Evolutionary conservation across 2,329 filamentous ascomycete genomes (phyloP).

Genomic region (Aspergillus arachidicola): DNA sequence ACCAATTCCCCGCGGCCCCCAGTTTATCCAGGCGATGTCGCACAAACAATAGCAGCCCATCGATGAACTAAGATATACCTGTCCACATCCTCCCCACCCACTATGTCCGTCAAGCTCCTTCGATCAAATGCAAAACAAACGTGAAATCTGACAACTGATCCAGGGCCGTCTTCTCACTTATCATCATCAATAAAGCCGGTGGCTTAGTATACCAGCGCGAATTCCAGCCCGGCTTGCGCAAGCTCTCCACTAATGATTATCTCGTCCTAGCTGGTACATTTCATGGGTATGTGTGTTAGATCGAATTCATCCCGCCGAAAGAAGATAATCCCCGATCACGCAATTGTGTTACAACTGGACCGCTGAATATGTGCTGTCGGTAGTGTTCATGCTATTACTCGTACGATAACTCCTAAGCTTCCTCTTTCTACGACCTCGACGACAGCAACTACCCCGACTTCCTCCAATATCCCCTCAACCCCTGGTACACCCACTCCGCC

Average conservation of each 20-base stretch:
- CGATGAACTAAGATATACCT: neutral
- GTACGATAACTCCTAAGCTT: conserved; percentile 52
- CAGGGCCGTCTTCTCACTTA: conserved; percentile 92
- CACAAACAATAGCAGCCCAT: neutral
- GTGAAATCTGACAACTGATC: neutral
- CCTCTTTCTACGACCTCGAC: conserved; percentile 39
- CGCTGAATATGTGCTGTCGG: neutral
- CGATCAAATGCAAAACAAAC: neutral
- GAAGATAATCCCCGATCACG: neutral
- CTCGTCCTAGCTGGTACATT: conserved; percentile 96
- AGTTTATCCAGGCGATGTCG: neutral
- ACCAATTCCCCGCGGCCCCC: too few species aligned
- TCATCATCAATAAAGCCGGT: conserved; percentile 98
- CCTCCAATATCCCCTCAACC: conserved; percentile 20
- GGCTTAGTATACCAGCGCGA: conserved; percentile 95
- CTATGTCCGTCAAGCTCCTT: neutral
- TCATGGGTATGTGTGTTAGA: conserved; percentile 68
- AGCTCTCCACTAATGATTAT: conserved; percentile 93
- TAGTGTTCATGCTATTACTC: conserved; percentile 67
- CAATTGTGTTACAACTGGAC: neutral
- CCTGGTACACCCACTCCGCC: conserved; percentile 38
- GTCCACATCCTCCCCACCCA: neutral
- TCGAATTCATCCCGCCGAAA: neutral
- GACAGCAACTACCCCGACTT: conserved; percentile 24
- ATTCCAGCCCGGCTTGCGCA: conserved; percentile 83